Conservation (phyloP, 148 eudicot genomes). For the Cornus kousa region DNA sequence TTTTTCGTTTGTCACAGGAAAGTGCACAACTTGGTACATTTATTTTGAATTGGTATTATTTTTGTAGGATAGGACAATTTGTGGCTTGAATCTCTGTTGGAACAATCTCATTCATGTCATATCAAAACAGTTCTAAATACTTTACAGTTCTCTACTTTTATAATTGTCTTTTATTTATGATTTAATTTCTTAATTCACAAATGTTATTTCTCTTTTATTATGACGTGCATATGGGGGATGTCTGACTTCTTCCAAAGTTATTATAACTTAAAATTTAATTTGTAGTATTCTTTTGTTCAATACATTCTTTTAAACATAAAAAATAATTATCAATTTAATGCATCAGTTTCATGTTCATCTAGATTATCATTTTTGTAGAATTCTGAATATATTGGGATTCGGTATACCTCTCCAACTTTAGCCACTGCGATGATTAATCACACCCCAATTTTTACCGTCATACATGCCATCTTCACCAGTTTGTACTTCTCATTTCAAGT, state of each 20-base stretch:
- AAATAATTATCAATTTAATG: constrained; percentile 45
- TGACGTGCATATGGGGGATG: neutral
- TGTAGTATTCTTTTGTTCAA: constrained; percentile 33
- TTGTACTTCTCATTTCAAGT: constrained; percentile 34
- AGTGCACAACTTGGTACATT: constrained; percentile 2
- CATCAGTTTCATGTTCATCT: constrained; percentile 51
- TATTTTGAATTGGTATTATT: neutral
- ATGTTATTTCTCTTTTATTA: neutral
- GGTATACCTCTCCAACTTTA: no score
- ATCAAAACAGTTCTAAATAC: neutral
- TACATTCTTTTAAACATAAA: constrained; percentile 16
- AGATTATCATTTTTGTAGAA: constrained; percentile 46
- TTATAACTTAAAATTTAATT: constrained; percentile 21
- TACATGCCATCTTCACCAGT: no score
- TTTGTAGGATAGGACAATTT: constrained; percentile 3
- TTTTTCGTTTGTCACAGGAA: constrained; percentile 5
- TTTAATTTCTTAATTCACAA: constrained; percentile 15
- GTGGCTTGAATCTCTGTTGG: constrained; percentile 7
- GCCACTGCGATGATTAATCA: no score
- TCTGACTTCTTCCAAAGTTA: neutral
- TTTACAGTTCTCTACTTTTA: neutral
- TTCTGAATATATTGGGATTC: no score
- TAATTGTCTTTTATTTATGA: constrained; percentile 10
- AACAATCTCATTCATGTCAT: constrained; percentile 1
- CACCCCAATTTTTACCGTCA: no score